Base-by-base conservation (phyloP, 2,329 filamentous ascomycete genomes). In the Penicillium nordicum region DNA sequence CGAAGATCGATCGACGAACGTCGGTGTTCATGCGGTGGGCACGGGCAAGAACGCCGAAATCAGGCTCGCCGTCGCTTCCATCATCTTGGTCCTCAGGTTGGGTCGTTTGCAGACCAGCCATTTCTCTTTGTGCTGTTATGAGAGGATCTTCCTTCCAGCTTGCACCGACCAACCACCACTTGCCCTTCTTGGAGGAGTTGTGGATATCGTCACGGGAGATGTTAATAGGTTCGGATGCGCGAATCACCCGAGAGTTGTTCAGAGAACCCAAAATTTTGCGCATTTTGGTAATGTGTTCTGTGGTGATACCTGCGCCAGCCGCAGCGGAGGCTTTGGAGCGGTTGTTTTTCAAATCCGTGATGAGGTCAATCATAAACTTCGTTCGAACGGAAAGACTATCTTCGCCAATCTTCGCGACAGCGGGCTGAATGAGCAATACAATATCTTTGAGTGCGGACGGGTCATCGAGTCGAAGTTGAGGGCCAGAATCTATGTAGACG, bases 101-200 rank as follows among this genome's bases (percentile, higher is more conserved):
- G 18, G 47, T 55, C 9, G 36, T 42, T 8, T 64, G 62, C 1
- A 64, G 49, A 37, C 41, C 51, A 8, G 64, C 61, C 18, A 74
- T 59, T 52, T 74, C 72, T 51, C 72, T 66, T 18, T 69, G 67
- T 5, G 72, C 72, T 30, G 68, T 64, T 14, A 72, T 67, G 1
- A 78, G 69, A 18, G 72, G 71, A 42, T 76, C 71, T 55, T 77
- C 74, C 40, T 78, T 79, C 84, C 93, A 97, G 73, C 92, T 96
- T n/a, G 94, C 93, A 50, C 94, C 94, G 5, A 97, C 90, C 21
- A 97, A 84, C 94, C 94, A 99, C 94, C 94, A 99, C 77, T 96
- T 97, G 0, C 94, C 94, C 69, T 88, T 89, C 70, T 89, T 93
- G 40, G 93, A 89, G 0, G 88, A 88, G 59, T 92, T 85, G 60